Conservation (phyloP, 768 basidiomycete species). For the Lactarius evosmus region DNA sequence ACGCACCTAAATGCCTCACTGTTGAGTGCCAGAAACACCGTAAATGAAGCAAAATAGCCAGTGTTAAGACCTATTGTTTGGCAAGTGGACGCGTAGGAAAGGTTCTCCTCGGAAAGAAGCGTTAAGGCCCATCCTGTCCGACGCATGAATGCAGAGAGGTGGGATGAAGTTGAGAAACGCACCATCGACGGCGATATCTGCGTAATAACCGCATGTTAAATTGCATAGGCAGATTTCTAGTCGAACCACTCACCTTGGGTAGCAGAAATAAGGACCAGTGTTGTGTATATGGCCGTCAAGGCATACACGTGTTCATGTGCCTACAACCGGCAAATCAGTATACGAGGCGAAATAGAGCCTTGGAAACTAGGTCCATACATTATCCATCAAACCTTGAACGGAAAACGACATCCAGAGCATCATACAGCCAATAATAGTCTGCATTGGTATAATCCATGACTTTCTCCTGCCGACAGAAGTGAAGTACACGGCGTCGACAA, state of each 20-base stretch:
- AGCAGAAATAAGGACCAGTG: conserved; percentile 90
- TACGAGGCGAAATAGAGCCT: conserved; percentile 7
- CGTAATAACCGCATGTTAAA: conserved; percentile 26
- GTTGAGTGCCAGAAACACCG: conserved; percentile 95
- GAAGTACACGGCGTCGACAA: conserved; percentile 89
- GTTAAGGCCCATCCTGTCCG: conserved; percentile 72
- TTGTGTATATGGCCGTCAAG: conserved; percentile 81
- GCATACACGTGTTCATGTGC: conserved; percentile 74
- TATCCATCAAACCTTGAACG: conserved; percentile 71
- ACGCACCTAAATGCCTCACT: conserved; percentile 71
- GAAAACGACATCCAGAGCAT: conserved; percentile 77
- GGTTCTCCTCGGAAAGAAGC: conserved; percentile 84
- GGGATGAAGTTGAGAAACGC: conserved; percentile 35
- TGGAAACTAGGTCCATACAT: conserved; percentile 47
- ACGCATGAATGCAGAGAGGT: conserved; percentile 36
- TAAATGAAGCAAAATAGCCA: conserved; percentile 94
- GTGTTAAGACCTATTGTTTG: conserved; percentile 97
- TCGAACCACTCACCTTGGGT: conserved; percentile 74
- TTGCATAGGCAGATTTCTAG: neutral
- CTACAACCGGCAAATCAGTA: conserved; percentile 41
- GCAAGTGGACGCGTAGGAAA: conserved; percentile 96
- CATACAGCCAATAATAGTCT: conserved; percentile 78
- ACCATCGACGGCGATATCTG: conserved; percentile 98
- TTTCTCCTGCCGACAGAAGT: conserved; percentile 87
- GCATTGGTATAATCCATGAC: conserved; percentile 99